Conservation (phyloP, 2,329 filamentous ascomycete species). For the Microdochium nivale region DNA sequence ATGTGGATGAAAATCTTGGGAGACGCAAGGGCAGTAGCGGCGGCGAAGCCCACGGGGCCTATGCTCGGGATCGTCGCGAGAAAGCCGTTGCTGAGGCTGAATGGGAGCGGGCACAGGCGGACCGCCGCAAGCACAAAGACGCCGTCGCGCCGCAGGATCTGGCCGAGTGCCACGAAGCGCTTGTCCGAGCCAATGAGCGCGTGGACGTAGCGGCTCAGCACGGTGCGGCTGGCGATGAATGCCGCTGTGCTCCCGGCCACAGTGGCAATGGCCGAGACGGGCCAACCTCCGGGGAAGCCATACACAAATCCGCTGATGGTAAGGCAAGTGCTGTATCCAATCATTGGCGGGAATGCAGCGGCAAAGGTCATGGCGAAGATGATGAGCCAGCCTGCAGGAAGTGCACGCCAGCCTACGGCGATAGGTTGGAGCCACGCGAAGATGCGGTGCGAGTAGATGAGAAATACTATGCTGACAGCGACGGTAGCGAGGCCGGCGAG, state of each 20-base stretch:
- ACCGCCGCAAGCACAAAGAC: constrained; percentile 86
- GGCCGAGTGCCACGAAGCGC: constrained; percentile 77
- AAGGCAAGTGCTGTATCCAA: constrained; percentile 73
- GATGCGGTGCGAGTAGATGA: constrained; percentile 72
- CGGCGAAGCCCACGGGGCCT: constrained; percentile 62
- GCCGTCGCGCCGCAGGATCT: constrained; percentile 86
- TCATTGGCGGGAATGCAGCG: constrained; percentile 77
- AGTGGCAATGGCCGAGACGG: constrained; percentile 71
- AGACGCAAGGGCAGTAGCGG: constrained; percentile 72
- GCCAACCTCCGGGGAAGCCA: constrained; percentile 61
- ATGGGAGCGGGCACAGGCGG: constrained; percentile 84
- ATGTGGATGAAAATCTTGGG: constrained; percentile 89
- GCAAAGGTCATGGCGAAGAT: constrained; percentile 67
- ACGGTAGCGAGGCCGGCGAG: constrained; percentile 39
- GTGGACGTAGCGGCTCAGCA: constrained; percentile 72
- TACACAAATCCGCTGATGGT: constrained; percentile 47
- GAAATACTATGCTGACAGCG: constrained; percentile 55
- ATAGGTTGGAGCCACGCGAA: constrained; percentile 67
- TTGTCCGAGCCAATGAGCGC: constrained; percentile 73
- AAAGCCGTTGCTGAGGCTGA: constrained; percentile 88
- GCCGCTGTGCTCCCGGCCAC: constrained; percentile 69
- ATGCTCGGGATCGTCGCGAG: constrained; percentile 91
- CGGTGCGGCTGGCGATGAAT: constrained; percentile 71
- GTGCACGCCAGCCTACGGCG: constrained; percentile 67
- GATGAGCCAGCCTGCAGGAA: constrained; percentile 65